Evolutionary conservation across 495 filamentous ascomycete species (phyloP).

Genomic region (Coniosporium apollinis): DNA sequence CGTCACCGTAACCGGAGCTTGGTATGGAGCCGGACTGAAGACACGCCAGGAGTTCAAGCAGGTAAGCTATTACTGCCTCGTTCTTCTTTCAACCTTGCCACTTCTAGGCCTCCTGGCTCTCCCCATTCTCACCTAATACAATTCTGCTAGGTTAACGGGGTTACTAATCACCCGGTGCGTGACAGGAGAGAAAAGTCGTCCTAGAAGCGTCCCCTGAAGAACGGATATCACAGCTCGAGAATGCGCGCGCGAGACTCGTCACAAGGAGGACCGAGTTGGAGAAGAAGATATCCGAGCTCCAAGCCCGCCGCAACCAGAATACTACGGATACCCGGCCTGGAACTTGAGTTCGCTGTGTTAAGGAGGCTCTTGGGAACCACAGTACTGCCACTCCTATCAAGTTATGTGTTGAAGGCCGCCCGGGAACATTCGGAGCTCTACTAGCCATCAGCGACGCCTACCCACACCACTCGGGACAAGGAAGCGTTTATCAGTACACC

Average conservation of each 20-base stretch:
- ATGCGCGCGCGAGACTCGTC: slow-evolving; percentile 29
- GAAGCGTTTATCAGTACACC: too few relatives aligned
- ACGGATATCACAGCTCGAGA: slow-evolving; percentile 33
- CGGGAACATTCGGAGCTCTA: too few relatives aligned
- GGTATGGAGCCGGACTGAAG: slow-evolving; percentile 44
- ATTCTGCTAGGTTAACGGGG: slow-evolving; percentile 2
- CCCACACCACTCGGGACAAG: too few relatives aligned
- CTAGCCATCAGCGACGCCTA: too few relatives aligned
- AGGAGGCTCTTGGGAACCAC: too few relatives aligned
- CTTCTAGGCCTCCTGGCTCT: not conserved
- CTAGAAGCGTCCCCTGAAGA: slow-evolving; percentile 35
- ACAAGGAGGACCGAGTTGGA: slow-evolving; percentile 36
- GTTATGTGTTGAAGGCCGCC: too few relatives aligned
- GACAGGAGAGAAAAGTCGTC: slow-evolving; percentile 8
- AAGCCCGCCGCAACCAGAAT: not conserved
- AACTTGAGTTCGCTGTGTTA: too few relatives aligned
- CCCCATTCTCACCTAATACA: not conserved
- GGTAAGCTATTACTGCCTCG: slow-evolving; percentile 8
- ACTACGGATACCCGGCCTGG: too few relatives aligned
- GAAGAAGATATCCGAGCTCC: slow-evolving; percentile 36
- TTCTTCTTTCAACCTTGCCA: not conserved
- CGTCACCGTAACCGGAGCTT: slow-evolving; percentile 31
- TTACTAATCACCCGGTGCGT: not conserved
- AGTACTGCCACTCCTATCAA: too few relatives aligned
- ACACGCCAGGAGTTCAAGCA: slow-evolving; percentile 26